Percentiles rank a stretch among this genome's conserved stretches.
These are phyloP conservation scores for Claviceps paspali DNA, from an alignment of 2,329 filamentous ascomycete genomes.

Conservation along the genomic window DNA sequence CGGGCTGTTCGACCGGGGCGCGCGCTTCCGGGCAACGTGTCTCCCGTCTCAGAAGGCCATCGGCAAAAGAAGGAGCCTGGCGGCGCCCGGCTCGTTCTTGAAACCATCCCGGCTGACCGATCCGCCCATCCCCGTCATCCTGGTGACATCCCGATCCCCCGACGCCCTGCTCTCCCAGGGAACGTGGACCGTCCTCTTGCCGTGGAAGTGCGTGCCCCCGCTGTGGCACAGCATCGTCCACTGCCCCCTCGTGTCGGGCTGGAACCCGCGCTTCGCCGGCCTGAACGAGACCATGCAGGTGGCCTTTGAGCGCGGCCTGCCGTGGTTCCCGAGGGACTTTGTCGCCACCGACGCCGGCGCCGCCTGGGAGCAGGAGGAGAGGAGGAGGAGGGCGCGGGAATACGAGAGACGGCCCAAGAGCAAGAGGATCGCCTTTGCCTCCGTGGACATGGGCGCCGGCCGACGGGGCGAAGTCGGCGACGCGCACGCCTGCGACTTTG, in stretches of 20 bases:
- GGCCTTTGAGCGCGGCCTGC: slow-evolving; percentile 58
- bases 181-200: slow-evolving; percentile 70
- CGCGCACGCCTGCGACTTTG: slow-evolving; percentile 76
- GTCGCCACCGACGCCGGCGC: slow-evolving; percentile 66
- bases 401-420: slow-evolving; percentile 73
- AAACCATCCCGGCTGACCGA: slow-evolving; percentile 39
- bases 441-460: slow-evolving; percentile 56
- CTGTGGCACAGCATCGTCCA: slow-evolving; percentile 82
- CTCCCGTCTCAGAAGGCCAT: slow-evolving; percentile 66
- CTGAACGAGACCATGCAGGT: slow-evolving; percentile 67
- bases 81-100: slow-evolving; percentile 47
- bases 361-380: slow-evolving; percentile 57
- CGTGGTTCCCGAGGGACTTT: slow-evolving; percentile 80
- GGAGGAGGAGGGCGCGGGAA: slow-evolving; percentile 54
- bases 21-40: slow-evolving; percentile 48
- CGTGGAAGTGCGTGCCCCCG: slow-evolving; percentile 76
- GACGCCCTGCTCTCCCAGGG: slow-evolving; percentile 39
- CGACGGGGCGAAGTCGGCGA: slow-evolving; percentile 69
- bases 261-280: slow-evolving; percentile 71
- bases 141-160: slow-evolving; percentile 44
- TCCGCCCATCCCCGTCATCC: slow-evolving; percentile 61
- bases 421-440: slow-evolving; percentile 62
- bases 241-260: slow-evolving; percentile 62
- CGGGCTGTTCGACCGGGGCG: slow-evolving; percentile 52
- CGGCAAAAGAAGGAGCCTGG: slow-evolving; percentile 56